phyloP scores from a whole-genome alignment of 768 basidiomycete species.

The Russula compacta region DNA sequence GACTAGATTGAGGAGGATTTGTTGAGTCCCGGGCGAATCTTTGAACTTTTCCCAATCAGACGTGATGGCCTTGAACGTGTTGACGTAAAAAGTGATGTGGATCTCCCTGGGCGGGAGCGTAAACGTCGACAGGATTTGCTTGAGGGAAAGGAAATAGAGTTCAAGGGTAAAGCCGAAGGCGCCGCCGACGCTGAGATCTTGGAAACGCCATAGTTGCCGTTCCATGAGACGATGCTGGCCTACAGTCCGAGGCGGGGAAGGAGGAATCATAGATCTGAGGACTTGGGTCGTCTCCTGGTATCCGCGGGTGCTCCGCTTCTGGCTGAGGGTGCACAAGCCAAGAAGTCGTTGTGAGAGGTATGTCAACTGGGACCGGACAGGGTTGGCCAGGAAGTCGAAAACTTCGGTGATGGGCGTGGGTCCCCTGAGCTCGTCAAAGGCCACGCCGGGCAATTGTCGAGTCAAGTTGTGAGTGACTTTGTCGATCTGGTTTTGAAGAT shows the following conservation, averaged over 20 bases:
- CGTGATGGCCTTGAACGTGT: slow-evolving; percentile 1
- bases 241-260: neutral
- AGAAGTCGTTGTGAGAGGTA: neutral
- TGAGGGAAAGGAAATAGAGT: neutral
- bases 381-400: neutral
- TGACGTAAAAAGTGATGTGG: neutral
- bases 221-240: neutral
- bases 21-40: neutral
- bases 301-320: neutral
- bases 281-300: neutral
- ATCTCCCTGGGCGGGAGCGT: neutral
- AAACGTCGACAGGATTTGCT: neutral
- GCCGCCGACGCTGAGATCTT: neutral
- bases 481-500: neutral
- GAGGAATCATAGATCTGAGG: neutral
- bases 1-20: neutral
- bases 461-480: neutral
- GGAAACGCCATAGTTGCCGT: slow-evolving; percentile 3
- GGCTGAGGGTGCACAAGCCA: neutral
- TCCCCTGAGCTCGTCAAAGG: neutral
- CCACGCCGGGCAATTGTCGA: slow-evolving; percentile 5
- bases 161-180: neutral
- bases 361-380: neutral
- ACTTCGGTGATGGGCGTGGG: neutral
- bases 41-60: neutral